phyloP scores from a whole-genome alignment of 495 filamentous ascomycete species.

The Neurospora sp. region DNA sequence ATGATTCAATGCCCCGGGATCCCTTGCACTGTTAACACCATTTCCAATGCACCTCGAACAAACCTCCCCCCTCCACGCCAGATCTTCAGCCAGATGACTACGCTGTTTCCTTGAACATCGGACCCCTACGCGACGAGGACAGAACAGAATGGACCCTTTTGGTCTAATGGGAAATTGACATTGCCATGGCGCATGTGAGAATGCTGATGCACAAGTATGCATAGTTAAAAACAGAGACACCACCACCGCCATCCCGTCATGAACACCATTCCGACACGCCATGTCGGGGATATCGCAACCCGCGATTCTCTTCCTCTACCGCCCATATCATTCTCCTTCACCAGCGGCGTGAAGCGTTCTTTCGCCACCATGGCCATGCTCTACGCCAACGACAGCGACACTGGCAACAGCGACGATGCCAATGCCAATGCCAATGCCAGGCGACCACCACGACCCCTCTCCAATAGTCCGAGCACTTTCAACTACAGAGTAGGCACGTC shows the following conservation, averaged over 20 bases:
- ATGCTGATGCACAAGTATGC: not conserved
- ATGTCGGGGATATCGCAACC: not conserved
- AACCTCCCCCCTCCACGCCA: not conserved
- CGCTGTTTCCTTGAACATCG: not conserved
- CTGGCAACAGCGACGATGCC: not conserved
- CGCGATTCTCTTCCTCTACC: not conserved
- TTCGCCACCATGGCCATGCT: constrained; percentile 12
- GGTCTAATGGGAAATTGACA: not conserved
- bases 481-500: not conserved
- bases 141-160: not conserved
- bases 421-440: not conserved
- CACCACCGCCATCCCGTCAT: not conserved
- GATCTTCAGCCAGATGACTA: not conserved
- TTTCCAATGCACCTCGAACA: not conserved
- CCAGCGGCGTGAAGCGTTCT: constrained; percentile 16
- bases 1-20: not conserved
- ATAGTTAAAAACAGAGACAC: not conserved
- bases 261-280: not conserved
- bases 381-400: not conserved
- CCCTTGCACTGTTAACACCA: not conserved
- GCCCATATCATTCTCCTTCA: constrained; percentile 7
- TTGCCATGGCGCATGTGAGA: not conserved
- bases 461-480: not conserved
- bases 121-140: not conserved
- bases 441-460: not conserved